Evolutionary conservation across 148 eudicot species (phyloP).

Genomic region (Chenopodium berlandieri): DNA sequence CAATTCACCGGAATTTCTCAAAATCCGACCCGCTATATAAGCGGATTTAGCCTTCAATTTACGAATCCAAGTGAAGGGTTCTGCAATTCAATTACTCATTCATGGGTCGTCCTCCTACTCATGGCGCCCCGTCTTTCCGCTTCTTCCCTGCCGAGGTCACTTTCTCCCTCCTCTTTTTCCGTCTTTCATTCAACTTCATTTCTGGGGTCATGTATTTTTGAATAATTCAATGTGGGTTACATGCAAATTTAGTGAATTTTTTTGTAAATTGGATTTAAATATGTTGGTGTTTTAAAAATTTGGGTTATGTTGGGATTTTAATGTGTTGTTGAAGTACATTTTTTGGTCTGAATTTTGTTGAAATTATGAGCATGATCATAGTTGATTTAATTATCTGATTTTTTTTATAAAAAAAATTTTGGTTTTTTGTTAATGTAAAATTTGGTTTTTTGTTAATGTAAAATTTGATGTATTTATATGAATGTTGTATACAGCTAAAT

Average conservation of each 20-base stretch:
- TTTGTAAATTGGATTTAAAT: not conserved
- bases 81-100: not conserved
- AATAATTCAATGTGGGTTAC: not conserved
- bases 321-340: not conserved
- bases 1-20: not conserved
- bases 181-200: not conserved
- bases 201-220: not conserved
- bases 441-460: not conserved
- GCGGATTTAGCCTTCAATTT: too few relatives aligned
- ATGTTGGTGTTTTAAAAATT: too few relatives aligned
- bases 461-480: not conserved
- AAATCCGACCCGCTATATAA: not conserved
- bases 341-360: not conserved
- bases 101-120: conserved; percentile 86
- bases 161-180: not conserved
- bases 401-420: too few relatives aligned
- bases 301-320: too few relatives aligned
- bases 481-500: not conserved
- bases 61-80: not conserved
- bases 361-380: too few relatives aligned
- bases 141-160: conserved; percentile 62
- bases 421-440: too few relatives aligned
- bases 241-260: not conserved
- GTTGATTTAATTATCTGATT: too few relatives aligned
- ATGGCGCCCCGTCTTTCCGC: conserved; percentile 83